Base-by-base conservation (phyloP, 805 yeast genomes). In the Candida vaughaniae region DNA sequence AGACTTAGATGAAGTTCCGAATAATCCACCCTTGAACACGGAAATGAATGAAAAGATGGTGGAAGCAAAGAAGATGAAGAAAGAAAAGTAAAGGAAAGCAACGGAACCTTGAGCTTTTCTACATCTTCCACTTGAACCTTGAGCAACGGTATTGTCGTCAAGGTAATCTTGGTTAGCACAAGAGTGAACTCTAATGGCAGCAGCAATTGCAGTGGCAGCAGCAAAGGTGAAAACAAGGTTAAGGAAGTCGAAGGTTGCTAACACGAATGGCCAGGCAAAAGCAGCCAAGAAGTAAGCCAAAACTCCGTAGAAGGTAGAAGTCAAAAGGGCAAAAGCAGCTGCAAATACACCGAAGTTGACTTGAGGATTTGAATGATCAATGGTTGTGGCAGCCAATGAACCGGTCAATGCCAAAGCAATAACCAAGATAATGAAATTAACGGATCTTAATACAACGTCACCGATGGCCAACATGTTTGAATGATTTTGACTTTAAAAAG, bases 151-250 rank as follows among this genome's bases (percentile, higher is more conserved):
- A 77, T 91, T 91, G 48, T 52, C 33, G 51, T 78, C 71, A 49
- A 89, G 43, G 74, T 86, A 89, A 38, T 28, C 41, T 45, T 69
- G 49, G 79, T 88, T 84, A 51, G 71, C 42, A 75, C 99, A 91
- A 27, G 95, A 83, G 75, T 89, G 96, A 47, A 73, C 75, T 66
- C 90, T 80, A 58, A 85, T 80, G 55, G 81, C 95, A 43, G 87
- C 95, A 36, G 98, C 98, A 58, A 93, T 72, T 36, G 96, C 96
- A 41, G 95, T 80, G 55, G 90, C 98, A 48, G 87, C 98, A 33
- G 98, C 80, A 64, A 93, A 87, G 39, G 96, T 81, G 81, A 93
- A 93, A 52, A 90, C 85, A 52, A 80, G 67, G 77, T 89, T 89
- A 66, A 93, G 72, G 70, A 88, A 82, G 73, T 93, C 99, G 58